Percentiles rank a stretch among this genome's conserved stretches.
phyloP scores from a whole-genome alignment of 179 eudicot genomes.

The Vitellaria paradoxa region DNA sequence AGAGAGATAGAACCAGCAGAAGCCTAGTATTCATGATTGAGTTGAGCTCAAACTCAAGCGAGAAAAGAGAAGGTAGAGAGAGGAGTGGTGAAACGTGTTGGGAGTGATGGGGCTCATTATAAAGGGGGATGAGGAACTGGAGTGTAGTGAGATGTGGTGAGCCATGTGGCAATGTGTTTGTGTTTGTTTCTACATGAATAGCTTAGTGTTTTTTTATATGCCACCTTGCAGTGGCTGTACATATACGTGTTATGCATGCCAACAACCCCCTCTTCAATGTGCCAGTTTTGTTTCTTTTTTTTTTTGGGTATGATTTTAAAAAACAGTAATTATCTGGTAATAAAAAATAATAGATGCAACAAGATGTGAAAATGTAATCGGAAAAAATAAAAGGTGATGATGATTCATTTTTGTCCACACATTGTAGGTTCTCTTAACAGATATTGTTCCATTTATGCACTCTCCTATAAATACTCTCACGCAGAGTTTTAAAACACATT shows the following conservation, averaged over 20 bases:
- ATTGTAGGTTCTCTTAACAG: too few species aligned
- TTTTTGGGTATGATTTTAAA: too few species aligned
- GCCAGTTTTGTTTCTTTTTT: too few species aligned
- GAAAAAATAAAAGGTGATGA: too few species aligned
- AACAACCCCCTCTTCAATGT: too few species aligned
- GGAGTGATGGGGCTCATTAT: neutral
- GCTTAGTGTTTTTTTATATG: neutral
- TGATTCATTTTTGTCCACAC: too few species aligned
- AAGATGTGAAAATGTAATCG: too few species aligned
- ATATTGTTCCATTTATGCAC: too few species aligned
- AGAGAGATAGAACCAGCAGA: conserved; percentile 30
- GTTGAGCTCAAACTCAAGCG: neutral
- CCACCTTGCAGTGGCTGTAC: conserved; percentile 9
- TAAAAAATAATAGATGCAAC: too few species aligned
- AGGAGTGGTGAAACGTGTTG: conserved; percentile 2
- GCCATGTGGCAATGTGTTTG: conserved; percentile 6
- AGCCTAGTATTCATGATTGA: conserved; percentile 35
- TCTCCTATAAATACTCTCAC: too few species aligned
- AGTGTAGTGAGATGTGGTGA: neutral
- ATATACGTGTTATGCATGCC: neutral
- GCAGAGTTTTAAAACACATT: too few species aligned
- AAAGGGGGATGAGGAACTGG: neutral
- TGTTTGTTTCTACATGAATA: conserved; percentile 6
- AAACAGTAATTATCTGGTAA: too few species aligned
- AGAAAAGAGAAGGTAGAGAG: neutral